Base-by-base conservation (phyloP, 495 filamentous ascomycete species). In the Bombardia bombarda region DNA sequence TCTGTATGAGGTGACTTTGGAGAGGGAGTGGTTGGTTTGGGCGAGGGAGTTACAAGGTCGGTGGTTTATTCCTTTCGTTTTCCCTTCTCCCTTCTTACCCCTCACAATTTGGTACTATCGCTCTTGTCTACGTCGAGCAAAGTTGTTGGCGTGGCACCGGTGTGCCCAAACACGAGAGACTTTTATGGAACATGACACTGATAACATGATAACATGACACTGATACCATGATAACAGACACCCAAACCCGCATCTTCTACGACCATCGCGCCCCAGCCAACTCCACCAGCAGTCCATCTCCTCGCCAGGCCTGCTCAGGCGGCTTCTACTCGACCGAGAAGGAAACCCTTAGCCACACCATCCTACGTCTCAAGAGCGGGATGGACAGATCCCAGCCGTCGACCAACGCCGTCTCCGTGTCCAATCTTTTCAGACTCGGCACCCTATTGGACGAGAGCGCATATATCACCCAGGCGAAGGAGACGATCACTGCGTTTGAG, bases 371-470 rank as follows among this genome's bases (percentile, higher is more conserved):
- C 42, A 98, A 98, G 66, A 86, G 86, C 42, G 92, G 87, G 38
- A 94, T 95, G 67, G 92, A 98, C 60, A 84, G 82, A 26, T 83
- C 86, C 13, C 84, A 88, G 39, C 93, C 92, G 1, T 90, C 85
- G 1, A 80, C 86, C 19, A 98, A 98, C 54, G 89, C 86, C 21
- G 74, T 88, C 14, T 80, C 82, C 19, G 86, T 88, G 0, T 77
- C 75, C 8, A 98, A 97, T 53, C 69, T 98, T 13, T 83, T 87
- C 58, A 79, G 88, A 3, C 73, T 98, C 14, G 77, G 78, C 24
- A 70, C 75, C 0, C 57, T 94, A 1, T 74, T 97, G 1, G 77
- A 75, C 16, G 80, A 90, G 40, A 64, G 79, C 1, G 57, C 57
- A 4, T 89, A 89, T 52, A 68, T 70, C 5, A 63, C 63, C 25